These are phyloP conservation scores for Amylostereum areolatum DNA, from an alignment of 1,284 basidiomycete genomes.

Conservation along the genomic window DNA sequence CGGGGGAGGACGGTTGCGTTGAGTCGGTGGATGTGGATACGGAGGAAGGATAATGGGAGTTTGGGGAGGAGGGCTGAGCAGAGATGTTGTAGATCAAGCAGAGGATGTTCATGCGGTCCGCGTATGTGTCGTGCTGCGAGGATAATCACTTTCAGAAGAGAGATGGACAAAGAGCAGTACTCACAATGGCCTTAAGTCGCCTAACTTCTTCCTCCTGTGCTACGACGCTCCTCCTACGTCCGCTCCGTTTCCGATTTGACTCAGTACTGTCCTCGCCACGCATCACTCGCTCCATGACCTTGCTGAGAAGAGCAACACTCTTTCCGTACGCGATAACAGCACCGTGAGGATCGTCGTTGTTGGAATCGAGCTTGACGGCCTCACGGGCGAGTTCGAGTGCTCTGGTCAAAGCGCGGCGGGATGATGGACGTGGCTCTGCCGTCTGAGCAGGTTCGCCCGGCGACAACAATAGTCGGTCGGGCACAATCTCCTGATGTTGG, in stretches of 20 bases:
- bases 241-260: slow-evolving; percentile 43
- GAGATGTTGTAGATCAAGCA: slow-evolving; percentile 82
- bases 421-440: slow-evolving; percentile 48
- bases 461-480: slow-evolving; percentile 39
- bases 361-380: slow-evolving; percentile 75
- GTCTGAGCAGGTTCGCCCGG: slow-evolving; percentile 39
- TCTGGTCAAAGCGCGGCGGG: slow-evolving; percentile 69
- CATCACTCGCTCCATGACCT: slow-evolving; percentile 82
- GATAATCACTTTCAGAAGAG: slow-evolving; percentile 6
- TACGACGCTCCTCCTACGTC: slow-evolving; percentile 68
- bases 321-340: slow-evolving; percentile 77
- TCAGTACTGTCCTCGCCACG: slow-evolving; percentile 75
- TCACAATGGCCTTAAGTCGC: slow-evolving; percentile 74
- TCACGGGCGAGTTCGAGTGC: slow-evolving; percentile 80
- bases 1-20: slow-evolving; percentile 42
- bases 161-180: slow-evolving; percentile 26
- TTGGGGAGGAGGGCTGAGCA: slow-evolving; percentile 56
- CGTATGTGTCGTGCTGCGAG: slow-evolving; percentile 77
- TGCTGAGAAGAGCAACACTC: slow-evolving; percentile 75
- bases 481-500: slow-evolving; percentile 28
- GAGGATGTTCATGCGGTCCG: slow-evolving; percentile 83
- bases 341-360: slow-evolving; percentile 75
- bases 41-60: slow-evolving; percentile 44
- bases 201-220: slow-evolving; percentile 82
- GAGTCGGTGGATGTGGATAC: slow-evolving; percentile 45